Base-by-base conservation (phyloP, 192 early-diverging fungal species). In the Chytriomyces sp. region DNA sequence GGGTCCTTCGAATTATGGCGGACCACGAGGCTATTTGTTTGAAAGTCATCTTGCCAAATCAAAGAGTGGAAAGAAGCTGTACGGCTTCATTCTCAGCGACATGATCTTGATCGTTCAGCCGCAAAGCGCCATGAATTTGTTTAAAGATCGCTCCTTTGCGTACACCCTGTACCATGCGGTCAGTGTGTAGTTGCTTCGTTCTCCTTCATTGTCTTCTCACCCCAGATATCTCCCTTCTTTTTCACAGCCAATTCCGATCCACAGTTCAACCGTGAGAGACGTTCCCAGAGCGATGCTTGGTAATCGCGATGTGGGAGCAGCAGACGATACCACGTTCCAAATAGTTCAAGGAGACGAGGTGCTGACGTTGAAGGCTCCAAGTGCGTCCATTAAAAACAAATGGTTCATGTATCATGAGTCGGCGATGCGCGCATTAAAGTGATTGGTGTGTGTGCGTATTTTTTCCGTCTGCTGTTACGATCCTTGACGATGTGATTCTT, bases 61-160 rank as follows among this genome's bases (percentile, higher is more conserved):
- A 16, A 95, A 94, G 64, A 93, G 92, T 70, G 92, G 92, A 11
- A 83, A 93, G 43, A 93, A 92, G 69, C 81, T 95, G 2, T 86
- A 91, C 74, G 91, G 75, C 18, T 89, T 83, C 76, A 67, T 90
- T 43, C 87, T 90, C 77, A 89, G 82, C 47, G 89, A 90, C 70
- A 75, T 90, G 66, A 69, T 90, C 7, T 47, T 90, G 62, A 45
- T 95, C 7, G 85, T 85, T 7, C 84, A 90, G 63, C 78, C 79
- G 24, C 75, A 79, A 45, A 61, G 64, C 7, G 78, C 72, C 8
- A 45, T 78, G 53, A 77, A 45, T 60, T 23, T 77, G 23, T 82
- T 75, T 61, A 69, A 64, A 26, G 71, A 67, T 26, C 13, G 45
- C 44, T 61, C 67, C 50, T 72, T 20, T 45, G 76, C 67, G 20